Conservation (phyloP, 2,329 filamentous ascomycete genomes). For the Aspergillus sp. region DNA sequence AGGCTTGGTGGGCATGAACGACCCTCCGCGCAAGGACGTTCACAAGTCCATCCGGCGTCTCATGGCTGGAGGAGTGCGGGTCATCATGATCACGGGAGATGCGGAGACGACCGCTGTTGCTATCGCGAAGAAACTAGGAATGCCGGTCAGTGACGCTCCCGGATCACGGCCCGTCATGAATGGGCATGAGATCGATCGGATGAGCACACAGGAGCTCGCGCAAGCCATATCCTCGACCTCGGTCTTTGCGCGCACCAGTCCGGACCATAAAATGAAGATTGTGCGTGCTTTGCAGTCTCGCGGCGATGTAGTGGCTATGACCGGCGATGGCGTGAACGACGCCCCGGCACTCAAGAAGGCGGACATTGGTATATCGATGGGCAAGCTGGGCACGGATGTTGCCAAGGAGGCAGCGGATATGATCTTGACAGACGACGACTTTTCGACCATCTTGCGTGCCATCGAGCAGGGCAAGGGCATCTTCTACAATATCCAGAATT, state of each 20-base stretch:
- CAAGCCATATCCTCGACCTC: conserved; percentile 84
- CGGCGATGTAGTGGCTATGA: conserved; percentile 98
- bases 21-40: conserved; percentile 88
- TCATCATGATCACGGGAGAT: conserved; percentile 99
- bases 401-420: conserved; percentile 93
- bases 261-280: conserved; percentile 98
- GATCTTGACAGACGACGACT: conserved; percentile 85
- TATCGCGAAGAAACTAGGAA: conserved; percentile 92
- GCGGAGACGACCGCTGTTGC: conserved; percentile 92
- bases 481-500: conserved; percentile 99
- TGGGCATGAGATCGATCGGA: conserved; percentile 89
- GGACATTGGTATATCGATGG: conserved; percentile 98
- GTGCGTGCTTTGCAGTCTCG: conserved; percentile 86
- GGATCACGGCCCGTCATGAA: conserved; percentile 67
- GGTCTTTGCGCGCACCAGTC: conserved; percentile 93
- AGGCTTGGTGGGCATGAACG: conserved; percentile 94
- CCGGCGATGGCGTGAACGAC: conserved; percentile 96
- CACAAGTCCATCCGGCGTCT: conserved; percentile 83
- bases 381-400: conserved; percentile 89
- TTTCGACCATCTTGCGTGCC: conserved; percentile 84
- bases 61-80: conserved; percentile 91
- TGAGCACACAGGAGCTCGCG: conserved; percentile 82
- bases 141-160: conserved; percentile 69
- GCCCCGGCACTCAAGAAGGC: conserved; percentile 95
- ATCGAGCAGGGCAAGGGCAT: conserved; percentile 99